Evolutionary conservation across 331 rosid genomes (phyloP), one percentile per base, ranked within the genome.

Genomic region (Acacia pycnantha): DNA sequence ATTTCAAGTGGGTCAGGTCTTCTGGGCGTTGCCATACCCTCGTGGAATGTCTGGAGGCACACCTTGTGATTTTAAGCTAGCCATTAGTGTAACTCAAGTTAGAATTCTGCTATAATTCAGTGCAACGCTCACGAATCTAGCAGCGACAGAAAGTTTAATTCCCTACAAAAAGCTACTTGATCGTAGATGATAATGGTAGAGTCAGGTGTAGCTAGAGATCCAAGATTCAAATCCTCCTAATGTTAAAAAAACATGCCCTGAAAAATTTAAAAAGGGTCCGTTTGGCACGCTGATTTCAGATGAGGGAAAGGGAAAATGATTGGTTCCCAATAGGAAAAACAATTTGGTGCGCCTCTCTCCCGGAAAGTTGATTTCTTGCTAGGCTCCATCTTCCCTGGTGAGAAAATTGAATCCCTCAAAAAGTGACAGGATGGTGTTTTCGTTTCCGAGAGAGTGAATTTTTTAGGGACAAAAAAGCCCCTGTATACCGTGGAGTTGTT

Each of bases 1-100:
- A 77, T 74, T 61, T 84, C 80, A 33, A 61, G 85, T 82, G 80
- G 88, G 81, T 56, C 82, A 74, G 73, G 62, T 50, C 22, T 46
- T 21, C 22, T 21, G 54, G 59, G 76, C n/a, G 11, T 18, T 73
- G 84, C n/a, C 81, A 66, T 21, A 82, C 54, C 70, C 68, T 14
- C 24, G 65, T 33, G 53, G 67, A 76, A 58, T 77, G 1, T 66
- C 41, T 41, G 24, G 19, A 75, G 59, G 8, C 78, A 33, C 78
- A 51, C 48, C 35, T 51, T n/a, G 40, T 9, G 6, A 56, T 10
- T 33, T 50, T 19, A 18, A 33, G 21, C 26, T 56, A 54, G 41
- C 53, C 51, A 54, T n/a, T 35, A 58, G 13, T 37, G 53, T 31
- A 1, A 31, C 66, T 54, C 24, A 40, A 10, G 13, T 35, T 2